Evolutionary conservation across 2,329 filamentous ascomycete genomes (phyloP).

Genomic region (Beauveria sp.): DNA sequence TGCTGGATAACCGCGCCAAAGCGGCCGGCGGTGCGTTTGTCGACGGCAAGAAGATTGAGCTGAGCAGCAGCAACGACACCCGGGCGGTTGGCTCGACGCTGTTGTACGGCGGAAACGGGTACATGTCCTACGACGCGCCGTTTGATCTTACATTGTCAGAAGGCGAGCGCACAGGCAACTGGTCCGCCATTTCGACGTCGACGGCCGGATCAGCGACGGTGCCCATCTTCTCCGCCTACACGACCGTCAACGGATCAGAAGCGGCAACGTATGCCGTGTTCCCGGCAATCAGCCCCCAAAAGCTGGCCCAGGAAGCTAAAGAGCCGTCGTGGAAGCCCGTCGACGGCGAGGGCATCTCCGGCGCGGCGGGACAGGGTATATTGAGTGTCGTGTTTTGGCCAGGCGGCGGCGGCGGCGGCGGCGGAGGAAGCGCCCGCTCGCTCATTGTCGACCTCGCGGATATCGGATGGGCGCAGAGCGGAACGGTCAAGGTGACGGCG

Average conservation of each 20-base stretch:
- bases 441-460: constrained; percentile 13
- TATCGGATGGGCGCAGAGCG: constrained; percentile 15
- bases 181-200: constrained; percentile 19
- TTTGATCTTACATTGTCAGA: constrained; percentile 16
- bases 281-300: constrained; percentile 12
- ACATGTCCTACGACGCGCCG: constrained; percentile 14
- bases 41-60: constrained; percentile 8
- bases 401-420: not conserved
- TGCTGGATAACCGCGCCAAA: constrained; percentile 17
- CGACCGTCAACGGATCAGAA: constrained; percentile 12
- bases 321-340: constrained; percentile 14
- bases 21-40: constrained; percentile 12
- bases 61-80: not conserved
- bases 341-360: constrained; percentile 14
- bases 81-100: constrained; percentile 7
- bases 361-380: constrained; percentile 12
- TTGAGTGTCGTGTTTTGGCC: constrained; percentile 19
- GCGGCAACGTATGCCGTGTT: constrained; percentile 15
- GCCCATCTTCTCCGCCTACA: constrained; percentile 18
- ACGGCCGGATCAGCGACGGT: constrained; percentile 12
- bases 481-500: constrained; percentile 14
- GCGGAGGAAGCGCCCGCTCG: not conserved
- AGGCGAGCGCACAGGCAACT: constrained; percentile 17
- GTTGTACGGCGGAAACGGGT: constrained; percentile 18
- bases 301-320: constrained; percentile 10